Base-by-base conservation (phyloP, 768 basidiomycete genomes). In the Phanerochaete sordida region DNA sequence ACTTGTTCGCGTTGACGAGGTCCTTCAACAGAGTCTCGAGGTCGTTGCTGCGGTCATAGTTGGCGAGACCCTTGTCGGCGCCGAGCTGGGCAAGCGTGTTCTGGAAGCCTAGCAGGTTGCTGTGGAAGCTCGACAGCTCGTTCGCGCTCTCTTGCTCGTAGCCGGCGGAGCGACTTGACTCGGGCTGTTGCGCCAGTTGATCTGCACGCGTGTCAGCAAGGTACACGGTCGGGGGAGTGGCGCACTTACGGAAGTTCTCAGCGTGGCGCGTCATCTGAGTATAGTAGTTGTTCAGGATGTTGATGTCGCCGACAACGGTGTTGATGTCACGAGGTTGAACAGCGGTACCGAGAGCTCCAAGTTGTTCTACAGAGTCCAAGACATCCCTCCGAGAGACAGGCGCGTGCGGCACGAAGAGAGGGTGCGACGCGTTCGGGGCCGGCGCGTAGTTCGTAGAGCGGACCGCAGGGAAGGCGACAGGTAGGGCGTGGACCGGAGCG, bases 11-110 rank as follows among this genome's bases (percentile, higher is more conserved):
- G 65, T 86, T 80, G 66, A 84, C 65, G 12, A 79, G 37, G 19
- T 79, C 67, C 68, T 86, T 85, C 50, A 88, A 59, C 21, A 80
- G 35, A 0, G 69, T 77, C 66, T 88, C 80, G 3, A 85, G 45
- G 27, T 70, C 67, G 64, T 78, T 74, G 28, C 65, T 68, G 3
- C 52, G 47, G 67, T 87, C 77, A 65, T 83, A 84, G 71, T 81
- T 75, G 27, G 73, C 79, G 33, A 82, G 74, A 19, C 85, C 84
- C 54, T 81, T 81, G 66, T 79, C 78, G 19, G 68, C 61, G 8
- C 65, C 70, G 28, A 75, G 64, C 37, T 66, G 63, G 12, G 51
- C 66, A 27, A 78, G 65, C 23, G 70, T 57, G 31, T 51, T 60
- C 48, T 70, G 61, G 28, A 77, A 70, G 37, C 69, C 71, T n/a